Percentiles rank a stretch among this genome's conserved stretches.
phyloP scores from a whole-genome alignment of 1,139 yeast genomes.

The Candida sojae region DNA sequence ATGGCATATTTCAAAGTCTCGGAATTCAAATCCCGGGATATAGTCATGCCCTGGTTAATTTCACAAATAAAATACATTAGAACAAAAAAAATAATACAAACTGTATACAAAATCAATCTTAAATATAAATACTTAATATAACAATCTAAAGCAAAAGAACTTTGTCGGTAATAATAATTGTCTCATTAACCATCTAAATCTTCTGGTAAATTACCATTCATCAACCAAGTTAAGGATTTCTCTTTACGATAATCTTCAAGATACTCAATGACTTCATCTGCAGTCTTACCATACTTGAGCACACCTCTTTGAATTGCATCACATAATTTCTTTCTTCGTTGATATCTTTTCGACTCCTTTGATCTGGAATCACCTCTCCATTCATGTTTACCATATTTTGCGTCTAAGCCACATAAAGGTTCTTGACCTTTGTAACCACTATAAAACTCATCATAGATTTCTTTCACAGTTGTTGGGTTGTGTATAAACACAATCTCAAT shows the following conservation, averaged over 20 bases:
- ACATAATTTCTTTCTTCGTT: conserved; percentile 46
- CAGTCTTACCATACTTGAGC: conserved; percentile 41
- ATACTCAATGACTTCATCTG: conserved; percentile 44
- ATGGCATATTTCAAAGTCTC: neutral
- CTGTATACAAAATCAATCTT: too few species aligned
- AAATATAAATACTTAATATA: neutral
- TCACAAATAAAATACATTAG: neutral
- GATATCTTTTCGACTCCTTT: conserved; percentile 49
- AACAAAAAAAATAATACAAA: too few species aligned
- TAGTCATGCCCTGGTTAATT: neutral
- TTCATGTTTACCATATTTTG: conserved; percentile 45
- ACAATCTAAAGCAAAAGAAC: neutral
- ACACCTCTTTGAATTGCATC: conserved; percentile 48
- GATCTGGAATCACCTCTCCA: conserved; percentile 53
- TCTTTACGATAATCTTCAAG: conserved; percentile 48
- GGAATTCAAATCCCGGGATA: neutral
- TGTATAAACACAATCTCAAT: conserved; percentile 43
- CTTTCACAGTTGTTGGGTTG: conserved; percentile 48
- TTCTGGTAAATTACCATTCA: conserved; percentile 49
- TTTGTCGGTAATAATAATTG: neutral
- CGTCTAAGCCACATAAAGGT: conserved; percentile 47
- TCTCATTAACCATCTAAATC: conserved; percentile 23
- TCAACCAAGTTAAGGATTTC: conserved; percentile 50
- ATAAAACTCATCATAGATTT: conserved; percentile 49
- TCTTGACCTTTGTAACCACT: conserved; percentile 50